Conservation (phyloP, 73 alveolate species). For the Paramecium sonneborni region DNA sequence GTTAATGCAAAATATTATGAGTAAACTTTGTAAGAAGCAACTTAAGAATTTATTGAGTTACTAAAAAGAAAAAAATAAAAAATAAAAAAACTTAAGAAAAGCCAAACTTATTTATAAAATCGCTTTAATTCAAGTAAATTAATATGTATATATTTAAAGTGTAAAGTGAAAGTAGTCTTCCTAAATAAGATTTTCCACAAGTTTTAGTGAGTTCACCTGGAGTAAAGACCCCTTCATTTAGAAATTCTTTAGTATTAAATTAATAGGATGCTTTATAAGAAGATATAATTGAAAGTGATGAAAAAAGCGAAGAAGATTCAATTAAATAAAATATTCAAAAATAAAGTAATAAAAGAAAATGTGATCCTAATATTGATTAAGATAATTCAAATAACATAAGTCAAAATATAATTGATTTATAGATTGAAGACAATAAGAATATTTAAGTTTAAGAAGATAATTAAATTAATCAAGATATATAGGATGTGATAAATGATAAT, state of each 20-base stretch:
- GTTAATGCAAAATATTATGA: conserved; percentile 15
- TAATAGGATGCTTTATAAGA: background rate
- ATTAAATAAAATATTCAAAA: background rate
- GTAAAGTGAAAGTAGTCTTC: background rate
- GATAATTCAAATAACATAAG: background rate
- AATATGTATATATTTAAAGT: background rate
- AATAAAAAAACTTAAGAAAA: conserved; percentile 9
- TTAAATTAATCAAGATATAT: background rate
- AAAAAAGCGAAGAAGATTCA: background rate
- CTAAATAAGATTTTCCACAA: conserved; percentile 5
- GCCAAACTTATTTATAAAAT: background rate
- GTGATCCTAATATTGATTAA: background rate
- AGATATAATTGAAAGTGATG: conserved; percentile 17
- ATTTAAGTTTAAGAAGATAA: background rate
- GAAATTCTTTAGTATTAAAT: background rate
- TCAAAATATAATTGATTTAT: background rate
- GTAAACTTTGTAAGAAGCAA: background rate
- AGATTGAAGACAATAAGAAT: background rate
- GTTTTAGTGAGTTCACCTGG: background rate
- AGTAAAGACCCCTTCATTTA: background rate
- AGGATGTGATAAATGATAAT: no score
- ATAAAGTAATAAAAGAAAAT: background rate
- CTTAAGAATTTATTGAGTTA: conserved; percentile 2
- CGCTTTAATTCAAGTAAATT: background rate
- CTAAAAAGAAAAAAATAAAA: conserved; percentile 1